Conservation (phyloP, 2,329 filamentous ascomycete species). For the Claviceps fusiformis region DNA sequence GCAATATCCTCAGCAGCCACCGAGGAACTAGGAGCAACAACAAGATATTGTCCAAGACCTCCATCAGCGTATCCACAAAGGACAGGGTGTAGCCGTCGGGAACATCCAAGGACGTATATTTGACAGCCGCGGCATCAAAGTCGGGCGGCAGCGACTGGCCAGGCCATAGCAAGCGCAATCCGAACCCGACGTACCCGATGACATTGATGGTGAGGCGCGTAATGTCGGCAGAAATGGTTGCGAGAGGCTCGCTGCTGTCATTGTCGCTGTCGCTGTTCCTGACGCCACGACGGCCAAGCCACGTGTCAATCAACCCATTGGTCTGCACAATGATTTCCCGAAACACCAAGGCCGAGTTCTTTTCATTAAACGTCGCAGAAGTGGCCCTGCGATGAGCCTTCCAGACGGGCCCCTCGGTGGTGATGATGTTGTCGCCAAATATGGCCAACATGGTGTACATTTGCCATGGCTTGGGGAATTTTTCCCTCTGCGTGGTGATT, state of each 20-base stretch:
- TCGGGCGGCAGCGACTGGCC: constrained; percentile 38
- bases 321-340: constrained; percentile 49
- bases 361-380: constrained; percentile 61
- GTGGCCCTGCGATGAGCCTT: constrained; percentile 60
- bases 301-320: constrained; percentile 43
- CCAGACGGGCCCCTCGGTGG: constrained; percentile 57
- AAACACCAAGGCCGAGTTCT: constrained; percentile 57
- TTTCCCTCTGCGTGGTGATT: constrained; percentile 50
- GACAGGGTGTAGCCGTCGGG: constrained; percentile 46
- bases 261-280: constrained; percentile 3
- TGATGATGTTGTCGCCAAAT: constrained; percentile 60
- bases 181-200: constrained; percentile 58
- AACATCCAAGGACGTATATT: constrained; percentile 33
- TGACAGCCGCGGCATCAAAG: constrained; percentile 30
- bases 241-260: constrained; percentile 29
- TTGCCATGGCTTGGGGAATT: constrained; percentile 42
- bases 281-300: constrained; percentile 24
- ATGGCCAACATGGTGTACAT: constrained; percentile 22
- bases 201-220: constrained; percentile 48
- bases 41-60: constrained; percentile 49
- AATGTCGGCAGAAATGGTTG: constrained; percentile 46
- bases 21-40: constrained; percentile 45
- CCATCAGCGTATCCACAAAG: constrained; percentile 49
- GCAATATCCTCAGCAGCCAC: constrained; percentile 39
- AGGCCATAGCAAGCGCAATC: constrained; percentile 46